A percentile compares a stretch with the other conserved stretches of the same genome.
These are phyloP conservation scores for Crithidia bombi DNA, from an alignment of 208 protist species.

Conservation along the genomic window DNA sequence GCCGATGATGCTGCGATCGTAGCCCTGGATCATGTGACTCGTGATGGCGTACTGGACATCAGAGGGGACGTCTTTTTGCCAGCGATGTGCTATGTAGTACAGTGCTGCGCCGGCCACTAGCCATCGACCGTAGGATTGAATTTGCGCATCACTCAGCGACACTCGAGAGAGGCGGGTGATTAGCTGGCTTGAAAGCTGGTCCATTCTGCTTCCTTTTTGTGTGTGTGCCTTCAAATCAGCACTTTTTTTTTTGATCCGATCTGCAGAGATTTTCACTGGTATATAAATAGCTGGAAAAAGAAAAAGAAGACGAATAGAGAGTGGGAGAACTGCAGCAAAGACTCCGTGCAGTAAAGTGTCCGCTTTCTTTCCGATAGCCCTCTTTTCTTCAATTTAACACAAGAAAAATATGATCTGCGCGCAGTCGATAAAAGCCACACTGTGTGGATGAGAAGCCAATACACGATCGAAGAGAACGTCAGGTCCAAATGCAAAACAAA, in stretches of 20 bases:
- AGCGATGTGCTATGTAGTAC: conserved; percentile 44
- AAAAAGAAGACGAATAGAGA: not conserved
- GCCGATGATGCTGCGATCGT: conserved; percentile 74
- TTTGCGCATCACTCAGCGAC: conserved; percentile 33
- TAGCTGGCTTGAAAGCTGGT: conserved; percentile 14
- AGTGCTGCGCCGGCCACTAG: conserved; percentile 38
- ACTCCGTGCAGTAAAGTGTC: not conserved
- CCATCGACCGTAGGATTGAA: conserved; percentile 46
- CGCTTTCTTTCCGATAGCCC: too few relatives aligned
- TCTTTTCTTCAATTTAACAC: too few relatives aligned
- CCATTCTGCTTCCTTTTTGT: conserved; percentile 8
- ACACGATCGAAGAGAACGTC: too few relatives aligned
- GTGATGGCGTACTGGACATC: conserved; percentile 71
- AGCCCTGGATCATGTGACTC: conserved; percentile 72
- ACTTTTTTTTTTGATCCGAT: not conserved
- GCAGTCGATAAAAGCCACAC: not conserved
- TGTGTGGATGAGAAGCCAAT: not conserved
- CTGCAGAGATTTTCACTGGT: too few relatives aligned
- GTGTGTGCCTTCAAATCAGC: not conserved
- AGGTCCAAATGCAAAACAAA: not conserved
- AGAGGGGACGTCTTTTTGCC: conserved; percentile 35
- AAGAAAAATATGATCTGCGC: not conserved
- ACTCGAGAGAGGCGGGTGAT: conserved; percentile 24
- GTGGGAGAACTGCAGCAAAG: not conserved
- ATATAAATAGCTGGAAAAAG: too few relatives aligned